Base-by-base conservation (phyloP, 768 basidiomycete species). In the Hortiboletus campestris region DNA sequence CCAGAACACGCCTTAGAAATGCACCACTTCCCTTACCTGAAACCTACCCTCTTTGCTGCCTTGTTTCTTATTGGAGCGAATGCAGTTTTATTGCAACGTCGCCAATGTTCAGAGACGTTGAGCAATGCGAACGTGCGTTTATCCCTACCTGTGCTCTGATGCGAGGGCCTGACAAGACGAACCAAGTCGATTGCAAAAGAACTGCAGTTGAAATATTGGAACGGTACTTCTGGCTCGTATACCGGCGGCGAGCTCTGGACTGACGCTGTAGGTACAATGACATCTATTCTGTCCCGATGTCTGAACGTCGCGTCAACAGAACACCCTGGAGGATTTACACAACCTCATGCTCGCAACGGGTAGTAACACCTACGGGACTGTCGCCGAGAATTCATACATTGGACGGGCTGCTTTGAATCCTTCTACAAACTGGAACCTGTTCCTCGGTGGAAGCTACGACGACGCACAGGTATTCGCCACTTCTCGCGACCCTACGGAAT, bases 221-320 rank as follows among this genome's bases (percentile, higher is more conserved):
- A 77, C 43, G 20, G 65, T 9, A 48, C 16, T 6, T 72, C 58
- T 42, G 81, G 82, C 1, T 68, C 73, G 46, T 81, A 80, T 56
- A 80, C 58, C n/a, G 73, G 74, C 31, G 82, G 82, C 40, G 75
- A 77, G 11, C 70, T 82, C 17, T 83, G 81, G 82, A 83, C 82
- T 2, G 80, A 83, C 60, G 77, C 80, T 5, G 81, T 83, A 55
- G n/a, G 75, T 62, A 6, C 34, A 42, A 19, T 53, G 3, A 6
- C 12, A 35, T 25, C 10, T 38, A 1, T 45, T 44, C n/a, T 36
- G 6, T 49, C 34, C 22, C 19, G 16, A 40, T 13, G 25, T 46
- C 22, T 40, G 20, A 17, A n/a, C 17, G 9, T 20, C 11, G 32
- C 22, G 36, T 52, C 20, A 45, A 51, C n/a, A 84, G 82, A 84